Percentiles rank a stretch among this genome's conserved stretches.
These are phyloP conservation scores for Hypoxylon perforatum DNA, from an alignment of 495 filamentous ascomycete genomes.

Conservation along the genomic window DNA sequence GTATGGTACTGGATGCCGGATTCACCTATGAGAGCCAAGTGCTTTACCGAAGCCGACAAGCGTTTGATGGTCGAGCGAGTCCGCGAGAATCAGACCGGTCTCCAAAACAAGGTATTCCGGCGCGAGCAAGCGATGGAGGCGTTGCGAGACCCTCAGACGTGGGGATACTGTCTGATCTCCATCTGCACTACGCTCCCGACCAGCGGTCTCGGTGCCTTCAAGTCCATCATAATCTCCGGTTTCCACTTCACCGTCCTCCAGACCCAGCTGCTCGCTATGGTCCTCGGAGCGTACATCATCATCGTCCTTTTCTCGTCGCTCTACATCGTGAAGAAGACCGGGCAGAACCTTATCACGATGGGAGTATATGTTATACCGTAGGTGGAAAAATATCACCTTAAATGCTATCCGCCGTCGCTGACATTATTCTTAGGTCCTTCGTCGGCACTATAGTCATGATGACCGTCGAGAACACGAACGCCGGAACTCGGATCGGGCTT, in stretches of 20 bases:
- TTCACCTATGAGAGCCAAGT: conserved; percentile 69
- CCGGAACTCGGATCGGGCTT: conserved; percentile 59
- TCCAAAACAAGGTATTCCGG: conserved; percentile 69
- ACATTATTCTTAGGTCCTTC: conserved; percentile 56
- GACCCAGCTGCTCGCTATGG: conserved; percentile 74
- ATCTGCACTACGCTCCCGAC: conserved; percentile 77
- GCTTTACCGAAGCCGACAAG: conserved; percentile 66
- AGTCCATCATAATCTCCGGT: conserved; percentile 66
- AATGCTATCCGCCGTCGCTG: neutral
- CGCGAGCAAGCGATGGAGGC: conserved; percentile 58
- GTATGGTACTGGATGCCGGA: conserved; percentile 71
- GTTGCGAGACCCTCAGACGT: conserved; percentile 61
- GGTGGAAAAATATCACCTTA: conserved; percentile 46
- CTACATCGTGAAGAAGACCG: conserved; percentile 70
- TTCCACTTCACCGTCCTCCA: conserved; percentile 62
- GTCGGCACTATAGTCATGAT: conserved; percentile 68
- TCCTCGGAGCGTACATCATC: conserved; percentile 76
- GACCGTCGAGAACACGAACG: conserved; percentile 56
- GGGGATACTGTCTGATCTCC: conserved; percentile 62
- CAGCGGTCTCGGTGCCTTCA: conserved; percentile 73
- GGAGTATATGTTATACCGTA: conserved; percentile 73
- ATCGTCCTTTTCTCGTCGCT: conserved; percentile 70
- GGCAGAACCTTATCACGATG: conserved; percentile 74
- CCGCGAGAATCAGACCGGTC: conserved; percentile 70
- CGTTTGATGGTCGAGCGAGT: conserved; percentile 68